Conservation (phyloP, 1,284 basidiomycete genomes). For the Pseudozyma tsukubaensis region DNA sequence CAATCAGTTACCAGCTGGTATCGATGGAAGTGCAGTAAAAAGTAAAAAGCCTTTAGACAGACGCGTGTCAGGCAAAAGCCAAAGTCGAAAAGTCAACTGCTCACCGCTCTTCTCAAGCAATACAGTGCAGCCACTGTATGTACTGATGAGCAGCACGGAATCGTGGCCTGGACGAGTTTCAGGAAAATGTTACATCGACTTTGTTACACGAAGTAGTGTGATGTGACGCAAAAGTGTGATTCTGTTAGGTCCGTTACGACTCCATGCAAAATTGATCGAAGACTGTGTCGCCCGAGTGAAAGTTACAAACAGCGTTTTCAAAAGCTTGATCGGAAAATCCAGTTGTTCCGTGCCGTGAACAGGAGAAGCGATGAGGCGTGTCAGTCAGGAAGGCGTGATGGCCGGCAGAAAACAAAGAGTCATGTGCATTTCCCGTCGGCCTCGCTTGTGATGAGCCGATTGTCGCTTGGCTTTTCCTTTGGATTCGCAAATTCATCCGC, state of each 20-base stretch:
- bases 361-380: background rate
- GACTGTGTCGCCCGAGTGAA: conserved; percentile 12
- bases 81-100: too few relatives aligned
- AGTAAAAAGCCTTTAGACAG: too few relatives aligned
- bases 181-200: too few relatives aligned
- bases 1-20: too few relatives aligned
- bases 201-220: too few relatives aligned
- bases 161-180: too few relatives aligned
- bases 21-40: too few relatives aligned
- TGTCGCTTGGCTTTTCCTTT: background rate
- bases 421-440: conserved; percentile 3
- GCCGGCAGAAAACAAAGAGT: background rate
- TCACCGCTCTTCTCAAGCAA: too few relatives aligned
- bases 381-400: background rate
- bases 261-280: background rate
- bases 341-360: conserved; percentile 4
- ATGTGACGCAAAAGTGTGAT: too few relatives aligned
- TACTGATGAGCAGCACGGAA: too few relatives aligned
- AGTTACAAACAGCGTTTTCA: background rate
- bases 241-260: background rate
- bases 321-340: conserved; percentile 2
- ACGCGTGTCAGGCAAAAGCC: too few relatives aligned
- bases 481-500: background rate
- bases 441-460: conserved; percentile 3
- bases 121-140: too few relatives aligned